Evolutionary conservation across 345 rosid genomes (phyloP), one percentile per base, ranked within the genome.

Genomic region (Erodium maritimum): DNA sequence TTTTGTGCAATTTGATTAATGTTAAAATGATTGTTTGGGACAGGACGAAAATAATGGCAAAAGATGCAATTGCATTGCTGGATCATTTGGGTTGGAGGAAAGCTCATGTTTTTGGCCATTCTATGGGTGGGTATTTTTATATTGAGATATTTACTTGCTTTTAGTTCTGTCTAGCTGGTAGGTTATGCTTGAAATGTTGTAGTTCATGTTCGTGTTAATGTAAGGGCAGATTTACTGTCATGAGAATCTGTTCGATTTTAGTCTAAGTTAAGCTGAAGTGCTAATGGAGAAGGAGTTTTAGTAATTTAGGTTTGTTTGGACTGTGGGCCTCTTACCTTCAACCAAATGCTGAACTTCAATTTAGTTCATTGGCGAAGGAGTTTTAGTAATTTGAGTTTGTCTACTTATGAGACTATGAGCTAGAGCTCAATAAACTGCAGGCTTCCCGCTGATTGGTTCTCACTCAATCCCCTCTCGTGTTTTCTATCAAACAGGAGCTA

Each of bases 61-160:
- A 78, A 45, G 99, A 93, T 82, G 90, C 95, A 25, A 79, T 89
- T 64, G 79, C 67, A 42, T 71, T 93, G 64, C 52, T 93, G 80
- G 91, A 93, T 85, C 95, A 93, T 71, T 68, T 93, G 56, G 95
- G 96, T 22, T 93, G 99, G 99, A 59, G 68, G 60, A 84, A 62
- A 62, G 91, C 91, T 59, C 95, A 93, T 63, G 75, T 87, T 4
- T 73, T 87, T 74, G 99, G 99, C 1, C 99, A 93, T 59, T 93
- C 99, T 58, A 93, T 93, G 99, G 99, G 99, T 93, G 69, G 77
- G 74, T 61, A 33, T 50, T 23, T 59, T 1, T n/a, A 10, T 61
- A 3, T 52, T 2, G 13, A 21, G n/a, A 23, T 61, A 25, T 50
- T n/a, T 14, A 34, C 19, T 51, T 19, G 1, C 22, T 29, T 29